Evolutionary conservation across 148 eudicot species (phyloP).

Genomic region (Oxyria digyna): DNA sequence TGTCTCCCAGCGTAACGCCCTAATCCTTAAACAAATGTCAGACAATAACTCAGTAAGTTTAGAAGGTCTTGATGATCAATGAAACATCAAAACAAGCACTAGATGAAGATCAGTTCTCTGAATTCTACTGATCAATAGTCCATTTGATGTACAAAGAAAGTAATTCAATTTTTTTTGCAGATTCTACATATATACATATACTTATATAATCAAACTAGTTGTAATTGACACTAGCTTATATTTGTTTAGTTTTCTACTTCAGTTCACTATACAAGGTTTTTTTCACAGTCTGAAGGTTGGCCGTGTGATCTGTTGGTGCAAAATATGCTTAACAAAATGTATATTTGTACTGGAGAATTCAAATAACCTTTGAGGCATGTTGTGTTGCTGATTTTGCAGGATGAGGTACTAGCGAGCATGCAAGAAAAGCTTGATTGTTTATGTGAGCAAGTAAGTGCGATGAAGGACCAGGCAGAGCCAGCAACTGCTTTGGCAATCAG

Average conservation of each 20-base stretch:
- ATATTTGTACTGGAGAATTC: neutral
- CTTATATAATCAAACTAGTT: no score
- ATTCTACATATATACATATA: no score
- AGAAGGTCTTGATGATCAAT: neutral
- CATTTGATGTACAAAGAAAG: neutral
- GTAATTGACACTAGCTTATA: no score
- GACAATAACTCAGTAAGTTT: neutral
- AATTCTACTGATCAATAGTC: neutral
- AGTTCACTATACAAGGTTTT: neutral
- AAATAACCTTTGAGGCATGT: neutral
- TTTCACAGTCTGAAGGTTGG: neutral
- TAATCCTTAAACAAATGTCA: neutral
- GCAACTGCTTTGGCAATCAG: conserved; percentile 14
- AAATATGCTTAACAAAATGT: neutral
- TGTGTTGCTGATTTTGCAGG: conserved; percentile 29
- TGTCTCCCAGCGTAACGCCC: neutral
- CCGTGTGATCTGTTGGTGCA: neutral
- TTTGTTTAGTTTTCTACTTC: neutral
- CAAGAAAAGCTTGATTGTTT: conserved; percentile 74
- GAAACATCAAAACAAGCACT: neutral
- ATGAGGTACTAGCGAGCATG: conserved; percentile 67
- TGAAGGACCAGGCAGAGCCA: conserved; percentile 42
- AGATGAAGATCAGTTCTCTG: neutral
- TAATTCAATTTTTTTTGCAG: no score
- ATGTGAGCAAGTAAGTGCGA: conserved; percentile 53